A percentile compares a stretch with the other conserved stretches of the same genome.
Conservation (phyloP, 495 filamentous ascomycete species). For the Rostrohypoxylon terebratum region DNA sequence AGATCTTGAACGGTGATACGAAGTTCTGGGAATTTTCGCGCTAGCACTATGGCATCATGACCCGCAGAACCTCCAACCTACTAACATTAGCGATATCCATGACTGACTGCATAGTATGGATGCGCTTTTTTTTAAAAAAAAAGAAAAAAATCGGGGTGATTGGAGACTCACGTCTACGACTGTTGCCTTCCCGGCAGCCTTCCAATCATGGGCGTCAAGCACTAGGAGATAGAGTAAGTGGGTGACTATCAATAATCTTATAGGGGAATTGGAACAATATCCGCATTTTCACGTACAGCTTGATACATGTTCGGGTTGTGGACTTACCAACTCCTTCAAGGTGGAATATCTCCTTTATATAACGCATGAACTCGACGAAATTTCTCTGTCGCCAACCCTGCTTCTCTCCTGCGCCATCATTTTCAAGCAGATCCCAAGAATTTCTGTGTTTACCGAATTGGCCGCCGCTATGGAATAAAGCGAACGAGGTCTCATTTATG, state of each 20-base stretch:
- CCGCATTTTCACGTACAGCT: not conserved
- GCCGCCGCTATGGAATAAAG: slow-evolving; percentile 42
- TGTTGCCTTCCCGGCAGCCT: slow-evolving; percentile 40
- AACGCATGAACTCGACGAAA: slow-evolving; percentile 50
- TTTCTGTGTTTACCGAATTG: slow-evolving; percentile 43
- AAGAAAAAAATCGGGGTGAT: too few species aligned
- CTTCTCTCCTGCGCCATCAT: slow-evolving; percentile 48
- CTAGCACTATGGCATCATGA: slow-evolving; percentile 46
- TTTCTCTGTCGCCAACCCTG: slow-evolving; percentile 47
- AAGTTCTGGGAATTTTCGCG: slow-evolving; percentile 47
- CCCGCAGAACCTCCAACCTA: slow-evolving; percentile 48
- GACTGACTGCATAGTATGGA: not conserved
- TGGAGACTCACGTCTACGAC: slow-evolving; percentile 50
- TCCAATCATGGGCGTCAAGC: slow-evolving; percentile 50
- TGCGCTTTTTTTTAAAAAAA: not conserved
- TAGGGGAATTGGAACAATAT: not conserved
- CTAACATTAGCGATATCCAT: slow-evolving; percentile 21
- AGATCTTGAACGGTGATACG: slow-evolving; percentile 55
- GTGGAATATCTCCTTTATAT: slow-evolving; percentile 48
- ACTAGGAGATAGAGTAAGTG: slow-evolving; percentile 26
- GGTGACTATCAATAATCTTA: not conserved
- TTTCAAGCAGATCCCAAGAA: slow-evolving; percentile 51
- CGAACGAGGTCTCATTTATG: slow-evolving; percentile 48
- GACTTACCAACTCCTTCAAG: slow-evolving; percentile 43
- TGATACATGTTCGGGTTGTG: not conserved